Percentiles rank a stretch among this genome's conserved stretches.
These are phyloP conservation scores for Przewalskia tangutica DNA, from an alignment of 257 asterid species.

Conservation along the genomic window DNA sequence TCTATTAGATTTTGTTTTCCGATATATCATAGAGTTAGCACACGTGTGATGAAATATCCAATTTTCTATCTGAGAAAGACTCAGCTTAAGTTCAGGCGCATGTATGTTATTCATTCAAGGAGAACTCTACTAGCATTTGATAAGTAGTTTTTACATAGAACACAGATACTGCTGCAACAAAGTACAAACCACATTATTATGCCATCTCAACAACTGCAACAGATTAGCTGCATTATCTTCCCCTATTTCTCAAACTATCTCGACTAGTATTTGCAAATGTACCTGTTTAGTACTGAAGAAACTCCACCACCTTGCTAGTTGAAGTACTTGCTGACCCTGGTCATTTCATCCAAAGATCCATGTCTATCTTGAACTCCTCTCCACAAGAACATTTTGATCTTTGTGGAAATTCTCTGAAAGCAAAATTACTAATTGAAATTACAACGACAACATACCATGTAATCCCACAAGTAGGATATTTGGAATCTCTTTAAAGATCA, in stretches of 20 bases:
- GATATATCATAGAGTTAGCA: neutral
- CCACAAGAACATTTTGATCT: conserved; percentile 65
- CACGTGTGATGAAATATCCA: neutral
- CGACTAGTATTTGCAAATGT: neutral
- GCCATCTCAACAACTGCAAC: neutral
- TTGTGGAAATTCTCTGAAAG: conserved; percentile 51
- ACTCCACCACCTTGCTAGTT: neutral
- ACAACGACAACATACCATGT: neutral
- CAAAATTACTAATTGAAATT: neutral
- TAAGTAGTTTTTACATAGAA: neutral
- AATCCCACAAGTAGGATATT: too few relatives aligned
- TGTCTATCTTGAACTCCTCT: conserved; percentile 40
- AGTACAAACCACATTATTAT: neutral
- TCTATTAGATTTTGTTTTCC: neutral
- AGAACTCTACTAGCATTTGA: neutral
- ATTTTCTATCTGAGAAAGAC: neutral
- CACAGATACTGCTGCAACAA: neutral
- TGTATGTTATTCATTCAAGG: neutral
- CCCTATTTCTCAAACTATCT: neutral
- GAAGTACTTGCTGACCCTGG: conserved; percentile 6
- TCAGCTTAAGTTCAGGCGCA: neutral
- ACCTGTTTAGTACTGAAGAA: neutral
- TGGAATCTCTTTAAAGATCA: too few relatives aligned
- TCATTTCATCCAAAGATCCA: conserved; percentile 21
- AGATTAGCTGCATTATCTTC: neutral